Evolutionary conservation across 208 protist genomes (phyloP), one percentile per base, ranked within the genome.

Genomic region (Leishmania mexicana): DNA sequence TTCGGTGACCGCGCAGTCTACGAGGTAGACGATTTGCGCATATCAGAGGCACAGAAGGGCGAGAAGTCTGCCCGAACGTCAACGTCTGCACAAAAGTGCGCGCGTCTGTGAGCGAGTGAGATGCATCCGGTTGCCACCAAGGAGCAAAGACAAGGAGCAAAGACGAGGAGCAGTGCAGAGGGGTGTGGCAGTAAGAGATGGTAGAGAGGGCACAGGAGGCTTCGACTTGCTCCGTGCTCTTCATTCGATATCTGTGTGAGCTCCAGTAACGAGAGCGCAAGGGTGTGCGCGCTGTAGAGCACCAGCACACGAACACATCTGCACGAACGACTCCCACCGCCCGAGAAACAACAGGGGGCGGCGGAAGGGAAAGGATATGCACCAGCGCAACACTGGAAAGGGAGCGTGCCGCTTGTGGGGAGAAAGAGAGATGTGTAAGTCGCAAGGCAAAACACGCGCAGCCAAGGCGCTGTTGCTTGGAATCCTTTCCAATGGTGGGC

Each of bases 111-210:
- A 78, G n/a, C 21, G n/a, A 62, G 51, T 28, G 28, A 13, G 24
- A 54, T 2, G 24, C 40, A 31, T 5, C 53, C 42, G 15, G 53
- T 78, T 53, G 28, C 40, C 70, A 51, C 35, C 3, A 47, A 17
- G 35, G 35, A 24, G 11, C 60, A 80, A 51, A 73, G 42, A 81
- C 54, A 64, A 67, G 38, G n/a, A 76, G 51, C 60, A 80, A 51
- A 73, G 42, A 81, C 54, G 75, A 67, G 38, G n/a, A 76, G 51
- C 24, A 51, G 62, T 17, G 40, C 15, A 77, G n/a, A 78, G 47
- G 54, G 24, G 35, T n/a, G 70, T 15, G 47, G 42, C 31, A 35
- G 64, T 49, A 65, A 77, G n/a, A 49, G 58, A 70, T 60, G 35
- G 42, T 4, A 42, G 42, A 78, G 70, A 35, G 35, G 40, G 19